phyloP scores from a whole-genome alignment of 768 basidiomycete species.

The Kondoa subrosea region DNA sequence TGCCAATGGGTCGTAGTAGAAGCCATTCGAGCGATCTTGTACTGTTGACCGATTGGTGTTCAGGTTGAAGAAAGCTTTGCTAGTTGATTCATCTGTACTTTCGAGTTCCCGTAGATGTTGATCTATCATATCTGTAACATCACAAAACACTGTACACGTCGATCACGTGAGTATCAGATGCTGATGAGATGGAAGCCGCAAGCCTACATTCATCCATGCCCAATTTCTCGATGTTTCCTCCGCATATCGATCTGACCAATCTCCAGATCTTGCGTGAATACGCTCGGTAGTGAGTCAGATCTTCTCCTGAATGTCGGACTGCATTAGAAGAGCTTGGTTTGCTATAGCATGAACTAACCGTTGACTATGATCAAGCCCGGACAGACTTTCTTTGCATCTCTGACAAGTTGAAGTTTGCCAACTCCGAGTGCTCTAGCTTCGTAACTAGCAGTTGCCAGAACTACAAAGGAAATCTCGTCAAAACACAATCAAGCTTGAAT shows the following conservation, averaged over 20 bases:
- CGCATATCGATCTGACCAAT: conserved; percentile 20
- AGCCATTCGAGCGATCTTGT: conserved; percentile 6
- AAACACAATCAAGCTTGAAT: no score
- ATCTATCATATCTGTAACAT: conserved; percentile 21
- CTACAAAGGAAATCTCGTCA: no score
- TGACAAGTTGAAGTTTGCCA: conserved; percentile 20
- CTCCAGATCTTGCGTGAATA: conserved; percentile 20
- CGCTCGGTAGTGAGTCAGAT: conserved; percentile 25
- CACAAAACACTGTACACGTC: conserved; percentile 26
- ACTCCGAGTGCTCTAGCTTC: conserved; percentile 26
- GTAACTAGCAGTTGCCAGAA: conserved; percentile 24
- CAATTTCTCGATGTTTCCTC: conserved; percentile 23
- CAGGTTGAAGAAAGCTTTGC: conserved; percentile 16
- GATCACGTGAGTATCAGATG: conserved; percentile 21
- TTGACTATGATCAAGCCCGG: conserved; percentile 24
- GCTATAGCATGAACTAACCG: conserved; percentile 12
- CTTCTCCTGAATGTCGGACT: background rate
- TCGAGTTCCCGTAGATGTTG: conserved; percentile 11
- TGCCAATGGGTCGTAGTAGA: conserved; percentile 14
- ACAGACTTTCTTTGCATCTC: conserved; percentile 20
- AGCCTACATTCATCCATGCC: conserved; percentile 14
- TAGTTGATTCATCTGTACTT: background rate
- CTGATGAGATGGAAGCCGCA: background rate
- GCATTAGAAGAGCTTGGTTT: background rate
- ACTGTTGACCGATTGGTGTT: background rate